These are phyloP conservation scores for Saccharomyces cerevisiae DNA, from an alignment of 805 yeast genomes.

Conservation along the genomic window DNA sequence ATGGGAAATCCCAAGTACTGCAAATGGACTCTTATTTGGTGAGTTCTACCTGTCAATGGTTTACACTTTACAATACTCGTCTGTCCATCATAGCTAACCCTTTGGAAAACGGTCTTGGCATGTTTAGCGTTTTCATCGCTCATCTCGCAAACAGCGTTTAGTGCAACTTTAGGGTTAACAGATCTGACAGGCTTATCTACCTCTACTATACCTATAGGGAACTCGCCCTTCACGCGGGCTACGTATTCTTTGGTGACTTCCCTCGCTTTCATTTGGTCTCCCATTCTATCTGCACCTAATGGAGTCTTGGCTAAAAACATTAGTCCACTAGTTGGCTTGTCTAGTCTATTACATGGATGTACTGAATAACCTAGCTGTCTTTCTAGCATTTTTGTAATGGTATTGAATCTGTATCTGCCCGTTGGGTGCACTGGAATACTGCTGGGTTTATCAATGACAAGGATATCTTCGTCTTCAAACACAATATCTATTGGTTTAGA, in stretches of 20 bases:
- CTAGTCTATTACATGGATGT: slow-evolving; percentile 85
- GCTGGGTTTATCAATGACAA: slow-evolving; percentile 87
- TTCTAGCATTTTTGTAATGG: slow-evolving; percentile 70
- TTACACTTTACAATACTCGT: slow-evolving; percentile 64
- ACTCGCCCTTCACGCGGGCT: slow-evolving; percentile 82
- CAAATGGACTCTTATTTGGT: slow-evolving; percentile 88
- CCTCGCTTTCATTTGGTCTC: slow-evolving; percentile 62
- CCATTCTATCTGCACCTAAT: slow-evolving; percentile 67
- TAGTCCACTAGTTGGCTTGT: slow-evolving; percentile 83
- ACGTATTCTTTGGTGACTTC: slow-evolving; percentile 74
- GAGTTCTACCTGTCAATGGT: slow-evolving; percentile 91
- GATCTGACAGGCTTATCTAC: slow-evolving; percentile 67
- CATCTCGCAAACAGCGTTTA: slow-evolving; percentile 43
- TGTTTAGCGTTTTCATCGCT: slow-evolving; percentile 40
- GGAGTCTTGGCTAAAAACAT: slow-evolving; percentile 85
- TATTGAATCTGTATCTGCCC: slow-evolving; percentile 68
- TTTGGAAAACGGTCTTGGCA: slow-evolving; percentile 62
- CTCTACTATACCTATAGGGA: slow-evolving; percentile 50
- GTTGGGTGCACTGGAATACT: slow-evolving; percentile 97
- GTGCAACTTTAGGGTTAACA: slow-evolving; percentile 62
- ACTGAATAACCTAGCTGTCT: slow-evolving; percentile 58
- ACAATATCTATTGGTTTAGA: slow-evolving; percentile 52
- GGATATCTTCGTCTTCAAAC: slow-evolving; percentile 61
- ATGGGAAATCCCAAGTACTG: slow-evolving; percentile 87
- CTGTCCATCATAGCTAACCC: slow-evolving; percentile 60